Base-by-base conservation (phyloP, 2,329 filamentous ascomycete genomes). In the Gaeumannomyces sp. region DNA sequence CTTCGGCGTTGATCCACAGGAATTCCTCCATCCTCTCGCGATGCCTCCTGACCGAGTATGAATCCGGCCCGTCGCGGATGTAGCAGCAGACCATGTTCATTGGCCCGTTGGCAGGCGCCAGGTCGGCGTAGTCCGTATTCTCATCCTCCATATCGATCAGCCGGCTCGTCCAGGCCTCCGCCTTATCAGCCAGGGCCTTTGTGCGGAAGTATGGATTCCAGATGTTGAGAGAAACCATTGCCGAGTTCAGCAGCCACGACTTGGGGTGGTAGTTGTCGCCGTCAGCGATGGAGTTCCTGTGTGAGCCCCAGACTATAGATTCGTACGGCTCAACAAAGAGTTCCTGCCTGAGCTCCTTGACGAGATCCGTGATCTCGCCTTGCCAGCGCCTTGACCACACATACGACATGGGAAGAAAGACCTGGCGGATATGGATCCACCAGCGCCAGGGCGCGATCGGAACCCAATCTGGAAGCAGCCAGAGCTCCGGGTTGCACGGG, bases 371-470 rank as follows among this genome's bases (percentile, higher is more conserved):
- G 69, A 90, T 83, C 22, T 92, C 90, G 69, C 89, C 90, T 33
- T 83, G 84, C 87, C 92, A 97, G 68, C 83, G 83, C 79, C 90
- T 92, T 0, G 93, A 96, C 80, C 90, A 97, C 58, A 98, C 76
- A 73, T 90, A 97, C 0, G 90, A 88, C 92, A 98, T 97, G 6
- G 93, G 90, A 61, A 97, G 75, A 72, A 94, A 97, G n/a, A 99
- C 93, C 76, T 91, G 88, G n/a, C 95, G 92, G 76, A 97, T 97
- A 72, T 99, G 95, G 71, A 98, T 91, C 94, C 93, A 97, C 93
- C 94, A 97, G 69, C 92, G 83, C 92, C 93, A 96, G 0, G 94
- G 94, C 6, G 92, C 88, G 72, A 97, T 84, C 0, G 93, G 93
- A 3, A 92, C 84, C 92, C 92, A 97, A 75, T 97, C 91, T 0